Evolutionary conservation across 1,139 yeast species (phyloP), one percentile per base, ranked within the genome.

Genomic region (Protomyces lactucae-debilis): DNA sequence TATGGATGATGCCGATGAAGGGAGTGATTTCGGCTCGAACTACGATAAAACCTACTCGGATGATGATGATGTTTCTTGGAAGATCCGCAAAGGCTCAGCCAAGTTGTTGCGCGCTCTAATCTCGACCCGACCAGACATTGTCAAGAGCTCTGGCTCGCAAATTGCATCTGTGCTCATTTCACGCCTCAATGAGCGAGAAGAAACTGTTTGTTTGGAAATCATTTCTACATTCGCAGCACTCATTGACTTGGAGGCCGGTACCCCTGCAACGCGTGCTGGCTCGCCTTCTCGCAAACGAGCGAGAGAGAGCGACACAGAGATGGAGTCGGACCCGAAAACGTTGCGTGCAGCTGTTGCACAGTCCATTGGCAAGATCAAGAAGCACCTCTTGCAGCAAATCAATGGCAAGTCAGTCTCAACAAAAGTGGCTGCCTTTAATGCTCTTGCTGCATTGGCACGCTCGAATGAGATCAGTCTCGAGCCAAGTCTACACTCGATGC

Each of bases 51-150:
- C 79, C 55, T 80, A 79, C 55, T 73, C 77, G 10, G 83, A 80
- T 53, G 80, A 78, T 51, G 84, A 83, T 61, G 91, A 86, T 69
- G 83, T 84, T 36, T 83, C 88, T 0, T 87, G 95, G 89, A 85
- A 85, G 69, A 73, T 89, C 43, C 78, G 96, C 66, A 78, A 83
- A 52, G 81, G 80, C 65, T 77, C 90, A 0, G 80, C 84, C 1
- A 75, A 77, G 32, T 72, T 86, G 40, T 72, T 82, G 2, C 73
- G 78, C 10, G 75, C 80, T 0, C 67, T 84, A n/a, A 75, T 80
- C 16, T 71, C 71, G 3, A 70, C 73, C 8, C 74, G 67, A 79
- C 85, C 39, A 10, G 60, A 16, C 35, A 66, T 69, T 39, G 54
- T 64, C 28, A 59, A 67, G 1, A 48, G 32, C 18, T 39, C 55